These are phyloP conservation scores for Hippophae tibetana DNA, from an alignment of 306 rosid species.

Conservation along the genomic window DNA sequence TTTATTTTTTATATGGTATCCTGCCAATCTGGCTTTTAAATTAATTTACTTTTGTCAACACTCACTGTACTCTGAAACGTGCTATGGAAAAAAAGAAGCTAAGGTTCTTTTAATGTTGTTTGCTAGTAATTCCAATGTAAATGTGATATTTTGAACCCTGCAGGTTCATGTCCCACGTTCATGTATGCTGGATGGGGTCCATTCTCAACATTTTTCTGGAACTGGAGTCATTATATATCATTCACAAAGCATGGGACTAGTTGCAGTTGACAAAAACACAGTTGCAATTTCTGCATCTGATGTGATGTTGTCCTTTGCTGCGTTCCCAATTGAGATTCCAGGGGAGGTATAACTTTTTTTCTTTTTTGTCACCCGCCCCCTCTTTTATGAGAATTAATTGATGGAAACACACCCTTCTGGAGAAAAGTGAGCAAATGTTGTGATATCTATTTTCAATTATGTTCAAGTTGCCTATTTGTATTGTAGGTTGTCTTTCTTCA, in stretches of 20 bases:
- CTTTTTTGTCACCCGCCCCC: no score
- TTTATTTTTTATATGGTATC: no score
- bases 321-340: conserved; percentile 87
- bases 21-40: no score
- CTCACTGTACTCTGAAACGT: no score
- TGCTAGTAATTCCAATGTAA: background rate
- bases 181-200: conserved; percentile 97
- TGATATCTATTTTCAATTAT: background rate
- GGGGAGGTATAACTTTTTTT: conserved; percentile 65
- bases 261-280: conserved; percentile 81
- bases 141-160: conserved; percentile 18
- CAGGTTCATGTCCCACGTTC: conserved; percentile 95
- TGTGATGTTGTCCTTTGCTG: conserved; percentile 87
- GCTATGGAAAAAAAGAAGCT: no score
- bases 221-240: conserved; percentile 89
- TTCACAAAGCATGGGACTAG: conserved; percentile 68
- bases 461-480: conserved; percentile 11
- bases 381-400: no score
- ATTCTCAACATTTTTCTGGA: conserved; percentile 83
- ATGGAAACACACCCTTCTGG: no score
- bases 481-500: conserved; percentile 90
- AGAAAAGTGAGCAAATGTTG: no score
- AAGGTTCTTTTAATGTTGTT: no score
- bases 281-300: conserved; percentile 86
- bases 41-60: no score